phyloP scores from a whole-genome alignment of 306 rosid genomes.

The Morella rubra region DNA sequence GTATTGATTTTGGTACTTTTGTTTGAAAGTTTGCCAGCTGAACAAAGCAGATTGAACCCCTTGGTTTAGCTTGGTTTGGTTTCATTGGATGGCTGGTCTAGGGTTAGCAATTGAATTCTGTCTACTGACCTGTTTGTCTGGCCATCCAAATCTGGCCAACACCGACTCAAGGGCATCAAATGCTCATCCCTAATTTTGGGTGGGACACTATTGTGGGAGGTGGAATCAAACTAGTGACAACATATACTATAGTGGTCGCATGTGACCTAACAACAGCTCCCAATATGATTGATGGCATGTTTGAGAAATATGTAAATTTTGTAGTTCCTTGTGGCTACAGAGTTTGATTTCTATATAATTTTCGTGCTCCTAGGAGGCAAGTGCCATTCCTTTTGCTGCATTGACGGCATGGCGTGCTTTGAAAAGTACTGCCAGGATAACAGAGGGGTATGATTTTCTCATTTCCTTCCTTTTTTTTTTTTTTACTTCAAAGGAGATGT shows the following conservation, averaged over 20 bases:
- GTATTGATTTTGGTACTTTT: too few relatives aligned
- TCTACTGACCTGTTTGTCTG: too few relatives aligned
- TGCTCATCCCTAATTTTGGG: too few relatives aligned
- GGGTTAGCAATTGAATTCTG: too few relatives aligned
- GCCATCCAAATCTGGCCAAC: too few relatives aligned
- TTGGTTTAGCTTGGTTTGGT: too few relatives aligned
- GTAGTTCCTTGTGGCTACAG: background rate
- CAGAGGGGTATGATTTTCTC: slow-evolving; percentile 69
- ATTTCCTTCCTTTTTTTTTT: background rate
- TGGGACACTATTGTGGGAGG: background rate
- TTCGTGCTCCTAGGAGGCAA: slow-evolving; percentile 62
- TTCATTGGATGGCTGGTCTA: too few relatives aligned
- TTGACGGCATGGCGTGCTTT: slow-evolving; percentile 99
- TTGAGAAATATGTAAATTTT: background rate
- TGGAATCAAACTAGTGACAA: background rate
- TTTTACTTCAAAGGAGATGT: background rate
- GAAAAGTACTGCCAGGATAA: slow-evolving; percentile 79
- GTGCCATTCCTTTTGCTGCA: slow-evolving; percentile 97
- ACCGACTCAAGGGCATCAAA: too few relatives aligned
- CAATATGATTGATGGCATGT: background rate
- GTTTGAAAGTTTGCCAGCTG: too few relatives aligned
- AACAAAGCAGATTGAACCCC: too few relatives aligned
- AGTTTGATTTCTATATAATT: background rate
- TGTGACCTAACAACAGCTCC: slow-evolving; percentile 1
- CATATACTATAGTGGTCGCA: background rate